Percentiles rank a stretch among this genome's conserved stretches.
phyloP scores from a whole-genome alignment of 768 basidiomycete genomes.

The Suillus subalutaceus region DNA sequence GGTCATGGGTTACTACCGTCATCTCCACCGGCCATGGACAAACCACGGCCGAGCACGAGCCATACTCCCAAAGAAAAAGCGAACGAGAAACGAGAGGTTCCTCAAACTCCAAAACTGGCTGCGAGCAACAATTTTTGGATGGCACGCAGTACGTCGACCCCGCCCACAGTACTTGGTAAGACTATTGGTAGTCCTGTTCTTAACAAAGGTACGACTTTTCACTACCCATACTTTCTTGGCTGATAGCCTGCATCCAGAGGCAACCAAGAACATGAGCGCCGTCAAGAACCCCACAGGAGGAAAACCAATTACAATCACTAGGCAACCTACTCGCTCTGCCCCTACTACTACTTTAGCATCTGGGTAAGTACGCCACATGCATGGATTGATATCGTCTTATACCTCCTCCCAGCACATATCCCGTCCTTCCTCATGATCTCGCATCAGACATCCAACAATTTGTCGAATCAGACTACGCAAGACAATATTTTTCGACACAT shows the following conservation, averaged over 20 bases:
- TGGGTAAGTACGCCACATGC: conserved; percentile 50
- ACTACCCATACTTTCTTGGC: neutral
- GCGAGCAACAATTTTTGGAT: conserved; percentile 36
- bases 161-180: conserved; percentile 58
- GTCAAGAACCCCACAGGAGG: conserved; percentile 65
- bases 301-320: conserved; percentile 63
- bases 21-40: conserved; percentile 25
- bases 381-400: conserved; percentile 16
- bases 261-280: conserved; percentile 74
- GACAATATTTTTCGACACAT: conserved; percentile 87
- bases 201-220: conserved; percentile 58
- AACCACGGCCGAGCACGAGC: conserved; percentile 34
- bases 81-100: conserved; percentile 35
- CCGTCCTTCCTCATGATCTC: conserved; percentile 77
- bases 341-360: conserved; percentile 56
- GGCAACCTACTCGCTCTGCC: conserved; percentile 33
- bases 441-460: conserved; percentile 87
- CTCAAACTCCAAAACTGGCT: conserved; percentile 49
- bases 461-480: conserved; percentile 82
- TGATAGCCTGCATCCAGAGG: conserved; percentile 42
- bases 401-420: conserved; percentile 60
- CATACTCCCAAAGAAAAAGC: conserved; percentile 23
- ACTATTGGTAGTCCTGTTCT: conserved; percentile 70
- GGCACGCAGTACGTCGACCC: conserved; percentile 38
- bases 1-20: conserved; percentile 22